Conservation (phyloP, 805 yeast species). For the Priceomyces carsonii region DNA sequence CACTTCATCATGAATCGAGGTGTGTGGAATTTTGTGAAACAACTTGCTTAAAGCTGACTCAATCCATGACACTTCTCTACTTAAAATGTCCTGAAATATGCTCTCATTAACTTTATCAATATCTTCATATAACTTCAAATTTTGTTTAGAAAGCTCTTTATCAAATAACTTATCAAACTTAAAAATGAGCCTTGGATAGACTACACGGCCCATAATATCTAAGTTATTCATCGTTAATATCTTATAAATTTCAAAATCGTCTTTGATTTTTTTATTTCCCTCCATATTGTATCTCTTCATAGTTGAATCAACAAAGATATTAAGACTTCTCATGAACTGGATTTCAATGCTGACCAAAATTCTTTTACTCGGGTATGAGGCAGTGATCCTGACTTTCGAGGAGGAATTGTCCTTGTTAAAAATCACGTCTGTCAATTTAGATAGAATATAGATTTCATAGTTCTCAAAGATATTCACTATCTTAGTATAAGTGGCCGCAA, state of each 20-base stretch:
- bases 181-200: slow-evolving; percentile 31
- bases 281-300: slow-evolving; percentile 39
- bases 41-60: slow-evolving; percentile 27
- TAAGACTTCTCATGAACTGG: slow-evolving; percentile 46
- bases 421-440: slow-evolving; percentile 27
- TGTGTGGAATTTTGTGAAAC: slow-evolving; percentile 15
- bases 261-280: slow-evolving; percentile 15
- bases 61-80: slow-evolving; percentile 35
- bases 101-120: slow-evolving; percentile 41
- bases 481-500: slow-evolving; percentile 31
- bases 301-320: slow-evolving; percentile 39
- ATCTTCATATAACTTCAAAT: slow-evolving; percentile 40
- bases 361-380: slow-evolving; percentile 41
- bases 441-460: slow-evolving; percentile 36
- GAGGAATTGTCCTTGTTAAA: slow-evolving; percentile 19
- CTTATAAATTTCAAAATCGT: slow-evolving; percentile 33
- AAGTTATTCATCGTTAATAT: slow-evolving; percentile 46
- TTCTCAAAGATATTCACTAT: slow-evolving; percentile 35
- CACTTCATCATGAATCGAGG: slow-evolving; percentile 1
- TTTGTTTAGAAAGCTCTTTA: slow-evolving; percentile 36
- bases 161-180: slow-evolving; percentile 36
- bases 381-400: slow-evolving; percentile 27
- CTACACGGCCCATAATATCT: slow-evolving; percentile 30
- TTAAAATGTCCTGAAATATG: slow-evolving; percentile 41
- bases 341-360: slow-evolving; percentile 43